A percentile compares a stretch with the other conserved stretches of the same genome.
Evolutionary conservation across 306 rosid genomes (phyloP).

Genomic region (Vigna unguiculata): DNA sequence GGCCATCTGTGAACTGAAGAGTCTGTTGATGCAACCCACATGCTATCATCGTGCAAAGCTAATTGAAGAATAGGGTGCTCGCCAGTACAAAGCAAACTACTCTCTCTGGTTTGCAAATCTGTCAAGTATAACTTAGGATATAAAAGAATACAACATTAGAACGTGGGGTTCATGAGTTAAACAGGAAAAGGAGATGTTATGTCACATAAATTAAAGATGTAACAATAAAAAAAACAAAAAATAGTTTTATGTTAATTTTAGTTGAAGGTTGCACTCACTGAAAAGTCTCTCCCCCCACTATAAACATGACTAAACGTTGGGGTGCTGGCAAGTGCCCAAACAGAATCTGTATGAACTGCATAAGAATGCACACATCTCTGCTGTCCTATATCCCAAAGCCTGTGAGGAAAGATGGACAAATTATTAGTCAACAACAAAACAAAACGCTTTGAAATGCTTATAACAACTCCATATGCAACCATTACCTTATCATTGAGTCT

Average conservation of each 20-base stretch:
- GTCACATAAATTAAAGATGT: slow-evolving; percentile 26
- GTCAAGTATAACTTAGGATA: slow-evolving; percentile 88
- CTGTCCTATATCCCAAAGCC: slow-evolving; percentile 99
- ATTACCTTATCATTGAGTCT: slow-evolving; percentile 99
- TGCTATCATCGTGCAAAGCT: slow-evolving; percentile 79
- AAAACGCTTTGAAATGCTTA: slow-evolving; percentile 37
- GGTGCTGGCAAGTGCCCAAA: slow-evolving; percentile 99
- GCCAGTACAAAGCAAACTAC: slow-evolving; percentile 92
- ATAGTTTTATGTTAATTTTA: slow-evolving; percentile 26
- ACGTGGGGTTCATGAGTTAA: slow-evolving; percentile 41
- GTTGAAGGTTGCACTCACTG: slow-evolving; percentile 72
- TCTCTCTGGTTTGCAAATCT: slow-evolving; percentile 97
- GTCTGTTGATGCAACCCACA: slow-evolving; percentile 95
- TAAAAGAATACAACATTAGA: slow-evolving; percentile 61
- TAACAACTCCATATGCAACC: slow-evolving; percentile 8
- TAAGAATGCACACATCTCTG: slow-evolving; percentile 97
- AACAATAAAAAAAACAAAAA: slow-evolving; percentile 1
- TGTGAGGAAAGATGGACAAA: slow-evolving; percentile 49
- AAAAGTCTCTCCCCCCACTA: slow-evolving; percentile 97
- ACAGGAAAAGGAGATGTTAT: slow-evolving; percentile 29
- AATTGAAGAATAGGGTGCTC: slow-evolving; percentile 87
- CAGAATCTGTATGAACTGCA: slow-evolving; percentile 99
- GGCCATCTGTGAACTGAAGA: slow-evolving; percentile 94
- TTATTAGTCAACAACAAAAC: slow-evolving; percentile 31
- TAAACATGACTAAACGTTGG: slow-evolving; percentile 95